phyloP scores from a whole-genome alignment of 1,284 basidiomycete genomes.

The Taiwanofungus camphoratus region DNA sequence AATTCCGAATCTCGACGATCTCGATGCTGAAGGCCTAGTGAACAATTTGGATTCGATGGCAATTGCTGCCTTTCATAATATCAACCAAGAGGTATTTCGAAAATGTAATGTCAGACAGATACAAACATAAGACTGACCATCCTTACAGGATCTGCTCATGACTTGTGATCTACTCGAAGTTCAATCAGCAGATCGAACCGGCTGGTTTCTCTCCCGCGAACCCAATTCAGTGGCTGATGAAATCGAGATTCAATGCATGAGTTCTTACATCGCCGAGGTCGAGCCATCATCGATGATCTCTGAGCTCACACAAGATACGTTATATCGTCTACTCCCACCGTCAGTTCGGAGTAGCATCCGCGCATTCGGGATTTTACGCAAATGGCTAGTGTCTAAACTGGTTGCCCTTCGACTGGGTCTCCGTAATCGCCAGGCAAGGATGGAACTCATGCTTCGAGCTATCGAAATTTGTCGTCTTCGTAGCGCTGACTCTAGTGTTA shows the following conservation, averaged over 20 bases:
- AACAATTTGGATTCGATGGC: conserved; percentile 72
- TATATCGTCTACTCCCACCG: conserved; percentile 70
- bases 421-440: conserved; percentile 57
- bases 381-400: conserved; percentile 69
- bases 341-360: conserved; percentile 68
- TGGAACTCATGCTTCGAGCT: conserved; percentile 63
- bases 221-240: conserved; percentile 45
- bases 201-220: conserved; percentile 67
- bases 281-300: conserved; percentile 65
- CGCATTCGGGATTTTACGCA: conserved; percentile 66
- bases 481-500: conserved; percentile 37
- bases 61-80: conserved; percentile 62
- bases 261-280: conserved; percentile 62
- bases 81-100: conserved; percentile 60
- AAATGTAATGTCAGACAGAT: not conserved
- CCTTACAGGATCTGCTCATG: conserved; percentile 56
- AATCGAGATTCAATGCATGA: conserved; percentile 71
- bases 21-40: conserved; percentile 63
- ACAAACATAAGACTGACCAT: conserved; percentile 20
- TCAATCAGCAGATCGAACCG: conserved; percentile 68
- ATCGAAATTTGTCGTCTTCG: conserved; percentile 67
- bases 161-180: conserved; percentile 73
- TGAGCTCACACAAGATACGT: conserved; percentile 58
- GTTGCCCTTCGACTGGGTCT: conserved; percentile 56
- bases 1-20: conserved; percentile 61